phyloP scores from a whole-genome alignment of 495 filamentous ascomycete species.

The Hypoxylon lienhwacheense region DNA sequence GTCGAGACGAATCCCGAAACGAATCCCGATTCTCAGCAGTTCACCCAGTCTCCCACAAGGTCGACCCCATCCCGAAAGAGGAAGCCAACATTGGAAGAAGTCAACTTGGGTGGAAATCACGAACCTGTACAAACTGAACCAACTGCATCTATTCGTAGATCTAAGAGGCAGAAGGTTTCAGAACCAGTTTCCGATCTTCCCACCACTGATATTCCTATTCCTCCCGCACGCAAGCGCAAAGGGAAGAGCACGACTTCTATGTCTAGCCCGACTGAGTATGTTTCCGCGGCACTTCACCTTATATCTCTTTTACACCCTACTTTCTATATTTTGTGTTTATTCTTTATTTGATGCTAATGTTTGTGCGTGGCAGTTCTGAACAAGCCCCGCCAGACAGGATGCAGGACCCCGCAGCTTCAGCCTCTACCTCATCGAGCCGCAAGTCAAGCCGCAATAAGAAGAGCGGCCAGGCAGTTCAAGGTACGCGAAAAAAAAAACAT shows the following conservation, averaged over 20 bases:
- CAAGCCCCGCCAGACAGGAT: slow-evolving; percentile 33
- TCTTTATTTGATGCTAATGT: slow-evolving; percentile 18
- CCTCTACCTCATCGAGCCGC: slow-evolving; percentile 61
- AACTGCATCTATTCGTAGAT: slow-evolving; percentile 48
- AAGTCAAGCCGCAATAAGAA: slow-evolving; percentile 71
- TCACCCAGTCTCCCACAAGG: slow-evolving; percentile 43
- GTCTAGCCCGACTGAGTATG: slow-evolving; percentile 65
- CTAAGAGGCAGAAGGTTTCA: slow-evolving; percentile 57
- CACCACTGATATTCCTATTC: slow-evolving; percentile 39
- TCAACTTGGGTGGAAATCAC: slow-evolving; percentile 33
- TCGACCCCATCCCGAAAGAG: slow-evolving; percentile 45
- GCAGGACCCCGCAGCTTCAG: slow-evolving; percentile 38
- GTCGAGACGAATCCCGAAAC: slow-evolving; percentile 39
- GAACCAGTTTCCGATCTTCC: slow-evolving; percentile 24
- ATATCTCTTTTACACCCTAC: too few relatives aligned
- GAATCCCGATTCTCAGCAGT: too few relatives aligned
- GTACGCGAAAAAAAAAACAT: too few relatives aligned
- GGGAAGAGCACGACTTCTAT: slow-evolving; percentile 68
- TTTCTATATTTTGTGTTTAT: neutral
- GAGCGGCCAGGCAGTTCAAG: slow-evolving; percentile 40
- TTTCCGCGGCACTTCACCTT: too few relatives aligned
- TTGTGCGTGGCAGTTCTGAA: slow-evolving; percentile 30
- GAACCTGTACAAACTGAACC: slow-evolving; percentile 36
- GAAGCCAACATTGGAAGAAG: slow-evolving; percentile 39
- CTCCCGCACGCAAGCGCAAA: slow-evolving; percentile 59